A percentile compares a stretch with the other conserved stretches of the same genome.
Conservation (phyloP, 148 eudicot species). For the Rhododendron ferrugineum region DNA sequence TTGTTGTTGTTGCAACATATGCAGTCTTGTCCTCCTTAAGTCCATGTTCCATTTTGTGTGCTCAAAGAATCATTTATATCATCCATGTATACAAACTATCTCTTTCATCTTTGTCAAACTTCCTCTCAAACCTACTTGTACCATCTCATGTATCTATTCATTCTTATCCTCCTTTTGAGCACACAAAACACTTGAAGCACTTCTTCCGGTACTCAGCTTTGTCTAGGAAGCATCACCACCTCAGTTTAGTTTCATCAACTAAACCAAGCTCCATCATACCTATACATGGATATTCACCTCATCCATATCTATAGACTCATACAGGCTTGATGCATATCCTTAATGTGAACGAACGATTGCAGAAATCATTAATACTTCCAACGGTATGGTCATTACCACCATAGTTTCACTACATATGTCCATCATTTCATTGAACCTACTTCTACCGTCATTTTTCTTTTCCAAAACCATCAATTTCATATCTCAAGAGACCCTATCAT, state of each 20-base stretch:
- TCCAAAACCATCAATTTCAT: not conserved
- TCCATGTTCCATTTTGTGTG: not conserved
- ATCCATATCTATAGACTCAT: not conserved
- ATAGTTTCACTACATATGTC: not conserved
- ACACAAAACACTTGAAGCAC: not conserved
- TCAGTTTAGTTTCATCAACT: not conserved
- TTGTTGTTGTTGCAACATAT: not conserved
- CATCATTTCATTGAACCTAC: not conserved
- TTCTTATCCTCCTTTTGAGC: not conserved
- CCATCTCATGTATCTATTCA: not conserved
- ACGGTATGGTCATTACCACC: not conserved
- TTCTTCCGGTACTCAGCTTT: not conserved
- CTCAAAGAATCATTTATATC: not conserved
- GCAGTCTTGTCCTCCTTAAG: not conserved
- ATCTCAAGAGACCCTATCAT: not conserved
- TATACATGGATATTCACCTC: not conserved
- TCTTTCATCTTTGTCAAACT: not conserved
- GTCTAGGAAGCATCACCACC: not conserved
- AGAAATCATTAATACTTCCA: not conserved
- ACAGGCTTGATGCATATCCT: not conserved
- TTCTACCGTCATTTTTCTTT: not conserved
- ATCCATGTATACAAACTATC: not conserved
- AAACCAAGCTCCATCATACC: not conserved
- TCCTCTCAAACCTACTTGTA: not conserved
- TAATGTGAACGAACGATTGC: not conserved